phyloP scores from a whole-genome alignment of 768 basidiomycete genomes.

The Russula sp. region DNA sequence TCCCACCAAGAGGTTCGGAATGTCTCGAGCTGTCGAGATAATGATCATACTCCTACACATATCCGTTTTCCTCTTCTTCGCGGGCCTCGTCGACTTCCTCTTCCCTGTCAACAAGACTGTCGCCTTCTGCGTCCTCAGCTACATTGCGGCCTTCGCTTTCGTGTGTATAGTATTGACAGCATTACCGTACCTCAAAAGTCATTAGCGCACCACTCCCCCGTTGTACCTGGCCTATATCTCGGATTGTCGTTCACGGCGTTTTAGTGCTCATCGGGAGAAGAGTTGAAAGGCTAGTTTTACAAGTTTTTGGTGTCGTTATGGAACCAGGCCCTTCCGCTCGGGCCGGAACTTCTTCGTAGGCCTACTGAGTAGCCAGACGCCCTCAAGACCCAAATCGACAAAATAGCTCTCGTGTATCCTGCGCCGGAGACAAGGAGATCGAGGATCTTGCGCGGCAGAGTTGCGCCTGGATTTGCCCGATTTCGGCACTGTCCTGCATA shows the following conservation, averaged over 20 bases:
- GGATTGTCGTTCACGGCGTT: not conserved
- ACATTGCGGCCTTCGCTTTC: not conserved
- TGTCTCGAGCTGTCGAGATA: not conserved
- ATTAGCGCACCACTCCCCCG: not conserved
- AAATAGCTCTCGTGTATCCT: not conserved
- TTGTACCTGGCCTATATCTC: not conserved
- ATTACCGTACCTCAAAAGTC: not conserved
- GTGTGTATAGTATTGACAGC: not conserved
- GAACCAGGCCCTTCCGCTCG: not conserved
- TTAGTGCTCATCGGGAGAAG: not conserved
- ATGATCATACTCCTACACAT: not conserved
- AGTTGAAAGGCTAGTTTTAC: not conserved
- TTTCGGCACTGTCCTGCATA: not conserved
- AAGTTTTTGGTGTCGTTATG: not conserved
- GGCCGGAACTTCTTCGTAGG: not conserved
- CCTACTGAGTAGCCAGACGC: not conserved
- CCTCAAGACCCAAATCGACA: not conserved
- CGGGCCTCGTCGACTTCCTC: constrained; percentile 19
- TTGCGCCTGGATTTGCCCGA: not conserved
- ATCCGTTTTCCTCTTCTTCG: constrained; percentile 10
- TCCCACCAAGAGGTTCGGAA: not conserved
- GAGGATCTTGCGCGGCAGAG: not conserved
- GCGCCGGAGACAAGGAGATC: not conserved
- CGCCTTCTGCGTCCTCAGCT: constrained; percentile 8
- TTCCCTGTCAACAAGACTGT: constrained; percentile 4